Percentiles rank a stretch among this genome's conserved stretches.
Conservation (phyloP, 148 eudicot genomes). For the Camellia granthamiana region DNA sequence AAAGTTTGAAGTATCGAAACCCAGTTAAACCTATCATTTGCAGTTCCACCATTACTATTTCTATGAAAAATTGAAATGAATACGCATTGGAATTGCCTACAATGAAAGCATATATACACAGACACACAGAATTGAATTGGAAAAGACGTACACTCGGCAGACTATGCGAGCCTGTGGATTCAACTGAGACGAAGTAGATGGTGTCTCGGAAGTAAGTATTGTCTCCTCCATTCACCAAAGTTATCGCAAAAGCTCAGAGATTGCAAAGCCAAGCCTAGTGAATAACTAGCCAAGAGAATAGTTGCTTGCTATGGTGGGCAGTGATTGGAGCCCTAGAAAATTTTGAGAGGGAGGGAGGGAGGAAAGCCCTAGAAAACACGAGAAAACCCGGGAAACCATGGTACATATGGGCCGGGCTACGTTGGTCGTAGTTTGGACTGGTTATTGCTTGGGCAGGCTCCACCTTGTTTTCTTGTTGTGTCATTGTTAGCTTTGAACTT, state of each 20-base stretch:
- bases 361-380: slow-evolving; percentile 7
- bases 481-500: too few relatives aligned
- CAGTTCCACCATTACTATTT: background rate
- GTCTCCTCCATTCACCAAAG: slow-evolving; percentile 34
- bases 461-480: background rate
- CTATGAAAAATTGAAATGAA: background rate
- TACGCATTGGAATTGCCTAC: background rate
- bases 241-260: background rate
- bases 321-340: background rate
- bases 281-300: background rate
- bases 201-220: slow-evolving; percentile 30
- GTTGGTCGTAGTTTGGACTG: background rate
- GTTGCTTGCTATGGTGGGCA: background rate
- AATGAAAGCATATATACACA: background rate
- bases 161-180: slow-evolving; percentile 43
- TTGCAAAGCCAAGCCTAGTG: background rate
- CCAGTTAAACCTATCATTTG: background rate
- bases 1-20: background rate
- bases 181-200: slow-evolving; percentile 30
- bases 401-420: background rate
- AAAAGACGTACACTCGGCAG: slow-evolving; percentile 54
- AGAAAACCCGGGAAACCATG: background rate
- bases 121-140: background rate
- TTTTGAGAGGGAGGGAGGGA: background rate
- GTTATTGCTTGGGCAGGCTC: background rate